Conservation (phyloP, 2,329 filamentous ascomycete genomes). For the Colletotrichum liriopes region DNA sequence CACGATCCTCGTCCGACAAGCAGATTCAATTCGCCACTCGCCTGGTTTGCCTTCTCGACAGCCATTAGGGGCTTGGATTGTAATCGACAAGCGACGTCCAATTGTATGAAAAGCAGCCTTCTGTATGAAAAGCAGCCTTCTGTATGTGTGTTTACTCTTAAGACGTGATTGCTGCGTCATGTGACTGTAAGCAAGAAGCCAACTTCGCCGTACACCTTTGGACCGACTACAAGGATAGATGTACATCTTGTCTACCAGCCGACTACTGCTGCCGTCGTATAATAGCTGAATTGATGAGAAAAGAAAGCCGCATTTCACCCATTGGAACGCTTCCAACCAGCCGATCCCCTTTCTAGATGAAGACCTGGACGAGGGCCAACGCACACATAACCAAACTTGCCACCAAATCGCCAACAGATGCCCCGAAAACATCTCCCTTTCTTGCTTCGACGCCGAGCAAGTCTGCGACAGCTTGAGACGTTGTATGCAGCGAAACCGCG, state of each 20-base stretch:
- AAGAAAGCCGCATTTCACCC: background rate
- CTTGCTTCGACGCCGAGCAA: background rate
- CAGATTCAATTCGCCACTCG: background rate
- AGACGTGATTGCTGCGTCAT: no score
- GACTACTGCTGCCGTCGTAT: no score
- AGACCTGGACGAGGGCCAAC: background rate
- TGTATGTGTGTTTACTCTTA: no score
- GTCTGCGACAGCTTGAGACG: conserved; percentile 13
- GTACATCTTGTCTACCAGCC: no score
- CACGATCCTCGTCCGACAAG: background rate
- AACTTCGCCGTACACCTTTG: no score
- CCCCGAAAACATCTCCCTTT: conserved; percentile 4
- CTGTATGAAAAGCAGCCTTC: no score
- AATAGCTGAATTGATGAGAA: no score
- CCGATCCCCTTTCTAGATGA: background rate
- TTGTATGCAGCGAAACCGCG: background rate
- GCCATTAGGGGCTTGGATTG: background rate
- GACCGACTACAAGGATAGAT: no score
- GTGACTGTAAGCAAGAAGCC: no score
- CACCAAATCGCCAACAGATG: background rate
- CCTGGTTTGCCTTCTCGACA: background rate
- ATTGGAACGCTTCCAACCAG: background rate
- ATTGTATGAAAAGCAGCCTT: no score
- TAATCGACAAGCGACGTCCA: background rate
- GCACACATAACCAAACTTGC: conserved; percentile 4